A percentile compares a stretch with the other conserved stretches of the same genome.
Conservation (phyloP, 176 grass and related monocot genomes). For the Avena sativa region DNA sequence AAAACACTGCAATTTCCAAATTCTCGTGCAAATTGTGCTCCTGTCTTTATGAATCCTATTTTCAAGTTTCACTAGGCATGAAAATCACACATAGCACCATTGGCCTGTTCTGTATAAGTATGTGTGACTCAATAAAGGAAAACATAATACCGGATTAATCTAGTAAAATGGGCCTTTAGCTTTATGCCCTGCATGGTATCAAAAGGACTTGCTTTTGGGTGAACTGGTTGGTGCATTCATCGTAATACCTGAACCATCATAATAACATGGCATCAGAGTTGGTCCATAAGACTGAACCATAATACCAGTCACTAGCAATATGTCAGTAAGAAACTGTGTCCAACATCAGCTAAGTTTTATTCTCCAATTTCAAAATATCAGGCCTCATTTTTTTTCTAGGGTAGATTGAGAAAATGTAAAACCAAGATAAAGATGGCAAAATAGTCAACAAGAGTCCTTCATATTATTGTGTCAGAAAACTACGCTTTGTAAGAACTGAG, state of each 20-base stretch:
- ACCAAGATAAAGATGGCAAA: not conserved
- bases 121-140: not conserved
- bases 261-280: too few species aligned
- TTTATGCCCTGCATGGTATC: too few species aligned
- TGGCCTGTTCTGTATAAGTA: conserved; percentile 18
- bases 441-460: too few species aligned
- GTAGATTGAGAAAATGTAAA: not conserved
- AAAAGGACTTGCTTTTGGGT: too few species aligned
- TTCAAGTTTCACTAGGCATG: conserved; percentile 3
- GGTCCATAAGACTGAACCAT: too few species aligned
- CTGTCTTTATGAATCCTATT: not conserved
- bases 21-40: conserved; percentile 14
- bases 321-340: not conserved
- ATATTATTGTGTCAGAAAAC: not conserved
- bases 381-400: not conserved
- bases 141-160: not conserved
- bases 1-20: not conserved
- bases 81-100: not conserved
- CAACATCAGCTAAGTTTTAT: not conserved
- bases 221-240: too few species aligned
- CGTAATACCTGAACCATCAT: too few species aligned
- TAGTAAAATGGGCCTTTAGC: too few species aligned
- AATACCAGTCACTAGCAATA: too few species aligned
- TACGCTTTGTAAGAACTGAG: not conserved
- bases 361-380: not conserved